Conservation (phyloP, 2,329 filamentous ascomycete genomes). For the Zymoseptoria pseudotritici region DNA sequence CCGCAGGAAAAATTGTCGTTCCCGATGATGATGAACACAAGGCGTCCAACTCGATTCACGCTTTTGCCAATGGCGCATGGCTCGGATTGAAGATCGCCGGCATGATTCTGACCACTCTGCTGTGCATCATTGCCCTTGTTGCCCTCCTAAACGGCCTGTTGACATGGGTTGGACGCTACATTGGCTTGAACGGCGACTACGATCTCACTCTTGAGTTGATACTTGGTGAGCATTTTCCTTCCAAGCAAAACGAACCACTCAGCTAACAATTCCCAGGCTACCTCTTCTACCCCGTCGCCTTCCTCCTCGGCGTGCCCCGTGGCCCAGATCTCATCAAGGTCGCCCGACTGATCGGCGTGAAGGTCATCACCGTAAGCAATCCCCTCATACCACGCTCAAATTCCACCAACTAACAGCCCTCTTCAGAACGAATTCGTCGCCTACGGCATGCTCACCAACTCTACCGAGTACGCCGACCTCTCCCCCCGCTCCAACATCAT, state of each 20-base stretch:
- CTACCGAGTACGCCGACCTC: constrained; percentile 49
- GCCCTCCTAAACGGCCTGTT: constrained; percentile 68
- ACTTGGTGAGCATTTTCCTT: constrained; percentile 40
- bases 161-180: constrained; percentile 75
- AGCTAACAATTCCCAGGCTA: constrained; percentile 44
- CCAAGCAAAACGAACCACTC: background rate
- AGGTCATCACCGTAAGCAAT: constrained; percentile 62
- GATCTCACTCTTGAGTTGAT: constrained; percentile 68
- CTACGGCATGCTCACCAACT: constrained; percentile 51
- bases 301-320: constrained; percentile 70
- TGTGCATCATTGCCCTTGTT: constrained; percentile 75
- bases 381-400: background rate
- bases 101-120: constrained; percentile 71
- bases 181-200: constrained; percentile 60
- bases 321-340: constrained; percentile 57
- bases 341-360: constrained; percentile 70
- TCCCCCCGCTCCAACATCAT: constrained; percentile 68
- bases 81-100: constrained; percentile 79
- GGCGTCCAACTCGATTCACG: constrained; percentile 74
- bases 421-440: constrained; percentile 69
- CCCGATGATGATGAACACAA: constrained; percentile 70
- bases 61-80: constrained; percentile 79
- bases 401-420: constrained; percentile 2
- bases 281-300: constrained; percentile 68
- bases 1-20: constrained; percentile 70